Base-by-base conservation (phyloP, 75 land plant genomes). In the Ceratopteris richardii region DNA sequence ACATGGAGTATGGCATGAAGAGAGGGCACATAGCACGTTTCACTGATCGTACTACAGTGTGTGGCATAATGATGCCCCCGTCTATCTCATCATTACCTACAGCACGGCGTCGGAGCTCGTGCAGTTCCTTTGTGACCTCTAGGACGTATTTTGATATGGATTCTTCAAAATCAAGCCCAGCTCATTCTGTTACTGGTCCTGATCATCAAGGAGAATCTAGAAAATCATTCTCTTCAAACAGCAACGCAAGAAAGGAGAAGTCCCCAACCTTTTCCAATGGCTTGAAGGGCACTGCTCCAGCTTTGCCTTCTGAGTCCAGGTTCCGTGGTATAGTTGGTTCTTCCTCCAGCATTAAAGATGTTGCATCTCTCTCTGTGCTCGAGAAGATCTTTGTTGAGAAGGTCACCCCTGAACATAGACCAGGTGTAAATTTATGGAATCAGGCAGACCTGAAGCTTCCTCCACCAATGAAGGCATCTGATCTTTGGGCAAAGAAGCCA, bases 1-100 rank as follows among this genome's bases (percentile, higher is more conserved):
- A 71, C n/a, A 64, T 70, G 0, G 70, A 76, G 17, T 80, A 65
- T 58, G 71, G 71, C 10, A 83, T 83, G 87, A 77, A 65, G 62
- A 72, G 83, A 57, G 87, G 87, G 28, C 87, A 83, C 53, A 66
- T 83, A 18, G 83, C 87, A 2, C 76, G 87, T 36, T 80, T 83
- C 72, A 54, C 54, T 10, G 77, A 83, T 63, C 54, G 77, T 37
- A 52, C n/a, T n/a, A n/a, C n/a, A n/a, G n/a, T n/a, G n/a, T n/a
- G n/a, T n/a, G n/a, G n/a, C n/a, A n/a, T n/a, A n/a, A n/a, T n/a
- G n/a, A n/a, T n/a, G n/a, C n/a, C n/a, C n/a, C n/a, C n/a, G n/a
- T n/a, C n/a, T n/a, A n/a, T n/a, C n/a, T n/a, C n/a, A n/a, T n/a
- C n/a, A n/a, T n/a, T n/a, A n/a, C n/a, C n/a, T n/a, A n/a, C n/a